Percentiles rank a stretch among this genome's conserved stretches.
phyloP scores from a whole-genome alignment of 75 land plant genomes.

The Sequoia sempervirens region DNA sequence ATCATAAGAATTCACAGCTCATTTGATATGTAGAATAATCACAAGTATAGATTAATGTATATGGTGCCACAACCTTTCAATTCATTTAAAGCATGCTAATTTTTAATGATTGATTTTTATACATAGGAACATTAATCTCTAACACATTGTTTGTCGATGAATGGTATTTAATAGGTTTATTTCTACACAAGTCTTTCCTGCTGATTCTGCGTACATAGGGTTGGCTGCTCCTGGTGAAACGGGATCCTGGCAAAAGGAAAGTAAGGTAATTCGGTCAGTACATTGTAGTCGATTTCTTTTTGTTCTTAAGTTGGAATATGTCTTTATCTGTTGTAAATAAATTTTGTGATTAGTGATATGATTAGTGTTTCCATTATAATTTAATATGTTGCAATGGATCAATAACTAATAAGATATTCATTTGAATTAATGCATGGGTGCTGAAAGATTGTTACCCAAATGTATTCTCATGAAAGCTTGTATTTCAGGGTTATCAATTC shows the following conservation, averaged over 20 bases:
- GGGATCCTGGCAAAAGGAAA: slow-evolving; percentile 87
- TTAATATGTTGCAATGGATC: neutral
- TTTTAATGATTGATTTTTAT: neutral
- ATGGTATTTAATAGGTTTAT: slow-evolving; percentile 17
- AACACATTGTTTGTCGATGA: neutral
- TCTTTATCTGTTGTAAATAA: neutral
- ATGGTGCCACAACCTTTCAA: neutral
- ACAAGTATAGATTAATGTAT: neutral
- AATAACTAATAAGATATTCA: neutral
- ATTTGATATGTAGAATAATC: neutral
- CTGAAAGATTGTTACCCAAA: neutral
- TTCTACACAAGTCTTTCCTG: slow-evolving; percentile 5
- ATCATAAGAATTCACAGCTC: neutral
- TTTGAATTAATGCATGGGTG: neutral
- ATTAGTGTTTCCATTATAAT: neutral
- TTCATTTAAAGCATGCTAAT: too few species aligned
- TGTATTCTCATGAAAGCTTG: neutral
- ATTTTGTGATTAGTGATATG: neutral
- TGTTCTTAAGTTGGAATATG: neutral
- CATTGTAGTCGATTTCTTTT: neutral
- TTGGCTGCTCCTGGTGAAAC: slow-evolving; percentile 68
- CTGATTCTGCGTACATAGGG: slow-evolving; percentile 52
- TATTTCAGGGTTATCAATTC: slow-evolving; percentile 29
- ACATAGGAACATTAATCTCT: neutral
- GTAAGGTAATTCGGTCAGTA: slow-evolving; percentile 49